Evolutionary conservation across 768 basidiomycete genomes (phyloP), one percentile per base, ranked within the genome.

Genomic region (Leccinum aurantiacum): DNA sequence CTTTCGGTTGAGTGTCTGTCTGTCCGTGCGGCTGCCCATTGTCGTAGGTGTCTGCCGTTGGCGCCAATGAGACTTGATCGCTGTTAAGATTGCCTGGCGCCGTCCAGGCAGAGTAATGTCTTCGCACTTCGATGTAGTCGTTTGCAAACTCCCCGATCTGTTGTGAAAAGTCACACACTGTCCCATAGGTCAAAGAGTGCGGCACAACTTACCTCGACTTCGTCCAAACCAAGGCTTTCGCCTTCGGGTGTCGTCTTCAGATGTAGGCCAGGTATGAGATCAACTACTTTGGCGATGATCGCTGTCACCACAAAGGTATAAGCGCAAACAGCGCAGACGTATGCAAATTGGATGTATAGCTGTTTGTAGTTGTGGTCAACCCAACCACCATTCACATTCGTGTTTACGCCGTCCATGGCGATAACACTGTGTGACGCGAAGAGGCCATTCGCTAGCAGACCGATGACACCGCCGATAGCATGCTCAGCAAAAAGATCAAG

Each of bases 401-500:
- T 72, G 70, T 79, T 89, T 47, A 88, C 79, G 24, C 84, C 90
- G 67, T 95, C 92, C 60, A 91, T 78, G 14, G 78, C 77, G 24
- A 88, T 86, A 53, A 94, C 79, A 7, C 76, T 75, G 6, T 75
- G 74, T 22, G 88, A 84, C 15, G 88, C 93, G 66, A 95, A 93
- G 66, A 95, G 80, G 15, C 76, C 92, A 58, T 90, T 93, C 64
- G 81, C 63, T 52, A 92, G 69, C 15, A 91, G 79, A 47, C 92
- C 94, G 54, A 91, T 74, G 44, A 91, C 84, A 25, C 93, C 91
- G 7, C 92, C 93, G 44, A 95, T 76, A 38, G 89, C 95, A 78
- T 97, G 95, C 67, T 92, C 87, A 17, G 94, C 93, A 71, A 93
- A 95, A 49, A 95, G 82, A 80, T 98, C 95, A 53, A 97, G 87